Evolutionary conservation across 805 yeast species (phyloP), one percentile per base, ranked within the genome.

Genomic region (Isabelozyma heimii): DNA sequence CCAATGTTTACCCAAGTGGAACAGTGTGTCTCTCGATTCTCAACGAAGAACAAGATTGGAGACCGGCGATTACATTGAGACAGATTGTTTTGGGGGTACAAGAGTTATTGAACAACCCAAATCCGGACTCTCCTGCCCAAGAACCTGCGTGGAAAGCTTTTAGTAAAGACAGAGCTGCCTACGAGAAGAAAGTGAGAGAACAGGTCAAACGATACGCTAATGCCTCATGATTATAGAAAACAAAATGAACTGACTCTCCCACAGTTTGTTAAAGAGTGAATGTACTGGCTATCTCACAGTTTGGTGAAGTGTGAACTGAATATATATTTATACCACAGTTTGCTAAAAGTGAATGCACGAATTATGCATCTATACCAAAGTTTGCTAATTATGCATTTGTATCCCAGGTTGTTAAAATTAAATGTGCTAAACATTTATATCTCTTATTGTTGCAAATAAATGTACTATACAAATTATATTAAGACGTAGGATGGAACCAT

Each of bases 1-100:
- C 99, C 10, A 94, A 94, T 61, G 92, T 94, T 8, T 94, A 94
- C 60, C 99, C 99, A 1, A 88, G 96, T 48, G 99, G 99, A 1
- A 94, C 98, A 1, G 85, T 94, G 37, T 94, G 99, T 70, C 79
- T 94, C 43, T 85, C 95, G 46, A 91, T 94, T 47, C 75, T 94
- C 62, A 94, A 94, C 67, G 99, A 94, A 66, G 91, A 86, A 42
- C 95, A 91, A 67, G 98, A 90, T 67, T 94, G 99, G 99, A 82
- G 97, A 62, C 99, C 99, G 0, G 97, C 97, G 8, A 87, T 92
- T 56, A 89, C 96, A 13, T 70, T 92, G 56, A 91, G 89, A 62
- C 96, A 92, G 64, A 86, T 94, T 50, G 85, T 87, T 1, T 72
- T 91, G 52, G 99, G 99, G 5, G 84, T 94, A 45, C 99, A 94